Base-by-base conservation (phyloP, 106 monocot species). In the Iris macrosiphon region DNA sequence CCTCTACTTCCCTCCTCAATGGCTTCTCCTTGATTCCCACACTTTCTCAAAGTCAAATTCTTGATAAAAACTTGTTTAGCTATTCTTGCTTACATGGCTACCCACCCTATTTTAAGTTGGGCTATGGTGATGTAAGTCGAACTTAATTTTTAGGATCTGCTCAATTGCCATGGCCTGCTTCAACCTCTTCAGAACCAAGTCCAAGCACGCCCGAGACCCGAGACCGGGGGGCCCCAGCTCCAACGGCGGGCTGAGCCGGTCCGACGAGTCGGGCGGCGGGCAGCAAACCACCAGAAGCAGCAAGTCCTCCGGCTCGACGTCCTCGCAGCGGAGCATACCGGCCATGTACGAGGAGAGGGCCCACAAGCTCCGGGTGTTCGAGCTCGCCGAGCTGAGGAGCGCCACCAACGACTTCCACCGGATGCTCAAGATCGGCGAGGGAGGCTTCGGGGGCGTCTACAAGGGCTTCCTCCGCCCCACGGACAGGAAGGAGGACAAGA, bases 91-190 rank as follows among this genome's bases (percentile, higher is more conserved):
- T n/a, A n/a, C n/a, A n/a, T n/a, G n/a, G n/a, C n/a, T n/a, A n/a
- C n/a, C n/a, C n/a, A n/a, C n/a, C n/a, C n/a, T n/a, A n/a, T n/a
- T n/a, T n/a, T n/a, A n/a, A n/a, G n/a, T n/a, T n/a, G n/a, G n/a
- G n/a, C n/a, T n/a, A n/a, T n/a, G n/a, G n/a, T n/a, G n/a, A n/a
- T n/a, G n/a, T n/a, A n/a, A n/a, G n/a, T n/a, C n/a, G n/a, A n/a
- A n/a, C n/a, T n/a, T n/a, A n/a, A n/a, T n/a, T n/a, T n/a, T n/a
- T n/a, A n/a, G n/a, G n/a, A n/a, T n/a, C n/a, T n/a, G n/a, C n/a
- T n/a, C n/a, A n/a, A n/a, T n/a, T n/a, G n/a, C n/a, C n/a, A 66
- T 66, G 66, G 56, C 55, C 6, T 66, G 66, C 16, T 46, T 66
- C 19, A 10, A 31, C 13, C 45, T 24, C 33, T 46, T 56, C 56